Base-by-base conservation (phyloP, 139 green algal species). In the Chlorella sp. region DNA sequence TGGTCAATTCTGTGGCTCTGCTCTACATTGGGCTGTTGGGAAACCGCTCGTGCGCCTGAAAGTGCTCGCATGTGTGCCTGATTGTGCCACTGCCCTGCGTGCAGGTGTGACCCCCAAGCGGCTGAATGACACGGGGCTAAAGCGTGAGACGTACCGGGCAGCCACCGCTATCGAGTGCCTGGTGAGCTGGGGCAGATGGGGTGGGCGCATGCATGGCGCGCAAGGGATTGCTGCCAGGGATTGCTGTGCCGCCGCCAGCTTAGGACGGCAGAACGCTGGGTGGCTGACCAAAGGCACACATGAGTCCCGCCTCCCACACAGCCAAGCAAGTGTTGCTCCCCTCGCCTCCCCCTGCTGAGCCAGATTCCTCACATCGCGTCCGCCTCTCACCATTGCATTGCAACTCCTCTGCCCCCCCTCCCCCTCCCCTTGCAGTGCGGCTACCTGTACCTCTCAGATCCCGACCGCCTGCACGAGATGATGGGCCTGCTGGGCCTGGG, bases 121-220 rank as follows among this genome's bases (percentile, higher is more conserved):
- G 0, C 87, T 96, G 57, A 71, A 37, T 32, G 34, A 88, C 60
- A 88, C 83, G 61, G 83, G 85, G 73, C 53, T 85, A 30, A 90
- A 90, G 71, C 81, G 42, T 3, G 32, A 88, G 19, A 91, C 93
- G 21, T 96, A 96, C 86, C 86, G 90, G 12, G 86, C 83, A 15
- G 94, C 94, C 30, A 96, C 94, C 53, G 88, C 94, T 0, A 68
- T 96, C 22, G 94, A 96, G 82, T 96, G 93, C 75, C 37, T 89
- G 76, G 75, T 78, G 75, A 0, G 69, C 26, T 30, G 66, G 48
- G 2, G 57, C 5, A 53, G 81, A 66, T 18, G 57, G 22, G 21
- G n/a, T n/a, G n/a, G n/a, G n/a, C n/a, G n/a, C n/a, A n/a, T n/a
- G n/a, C n/a, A n/a, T n/a, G n/a, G n/a, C n/a, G n/a, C n/a, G n/a